Base-by-base conservation (phyloP, 768 basidiomycete species). In the Suillus tomentosus region DNA sequence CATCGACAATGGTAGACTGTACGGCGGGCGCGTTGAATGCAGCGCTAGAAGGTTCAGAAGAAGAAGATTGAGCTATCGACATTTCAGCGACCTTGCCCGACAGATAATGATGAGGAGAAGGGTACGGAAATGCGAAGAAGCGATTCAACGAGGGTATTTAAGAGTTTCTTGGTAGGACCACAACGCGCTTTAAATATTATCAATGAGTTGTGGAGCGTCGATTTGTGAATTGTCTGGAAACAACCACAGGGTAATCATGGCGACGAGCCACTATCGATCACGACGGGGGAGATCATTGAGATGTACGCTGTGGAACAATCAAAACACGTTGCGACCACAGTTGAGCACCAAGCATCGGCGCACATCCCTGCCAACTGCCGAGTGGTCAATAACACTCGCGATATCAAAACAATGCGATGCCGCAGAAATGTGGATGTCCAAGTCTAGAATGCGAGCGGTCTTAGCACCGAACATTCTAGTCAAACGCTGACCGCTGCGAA, bases 191-290 rank as follows among this genome's bases (percentile, higher is more conserved):
- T 14, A 24, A 22, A 47, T 5, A 4, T 2, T 50, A 31, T 31
- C 31, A 31, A 31, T 31, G 48, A 50, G 22, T 10, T 64, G 62
- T 65, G 65, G 70, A 65, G 31, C 27, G 36, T 65, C 13, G 40
- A 34, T 14, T 51, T 61, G 48, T 51, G 58, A 2, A 34, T n/a
- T 50, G 47, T 4, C 36, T 17, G 17, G 0, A 5, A 51, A 37
- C 22, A 24, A 1, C 14, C 55, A 56, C 55, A 39, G 22, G 2
- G 36, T 2, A 15, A 53, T 31, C 15, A 17, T 24, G 24, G 50
- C 7, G 24, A 50, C 24, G 1, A n/a, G 22, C 55, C 36, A 56
- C n/a, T 2, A 4, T 47, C n/a, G 22, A 47, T 47, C 45, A 15
- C n/a, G 14, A 37, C 2, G 13, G 13, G 37, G 22, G 7, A 57